A percentile compares a stretch with the other conserved stretches of the same genome.
phyloP scores from a whole-genome alignment of 208 protist species.

The Leishmania tarentolae region DNA sequence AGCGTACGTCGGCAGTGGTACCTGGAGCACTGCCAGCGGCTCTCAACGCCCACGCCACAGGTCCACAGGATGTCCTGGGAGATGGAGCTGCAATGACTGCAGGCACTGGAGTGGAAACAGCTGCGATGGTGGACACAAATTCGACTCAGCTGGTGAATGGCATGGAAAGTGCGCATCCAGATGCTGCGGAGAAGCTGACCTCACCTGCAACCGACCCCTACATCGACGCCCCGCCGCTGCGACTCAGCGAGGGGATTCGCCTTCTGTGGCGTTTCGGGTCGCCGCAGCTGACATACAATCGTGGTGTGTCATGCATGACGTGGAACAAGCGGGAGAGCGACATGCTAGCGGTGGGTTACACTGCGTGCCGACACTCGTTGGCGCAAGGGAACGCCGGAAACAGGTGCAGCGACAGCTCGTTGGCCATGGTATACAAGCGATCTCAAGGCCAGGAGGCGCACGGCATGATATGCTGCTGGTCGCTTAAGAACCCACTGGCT shows the following conservation, averaged over 20 bases:
- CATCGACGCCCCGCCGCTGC: slow-evolving; percentile 17
- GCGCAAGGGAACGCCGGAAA: background rate
- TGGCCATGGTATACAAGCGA: slow-evolving; percentile 7
- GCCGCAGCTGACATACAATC: slow-evolving; percentile 61
- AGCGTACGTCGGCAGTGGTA: background rate
- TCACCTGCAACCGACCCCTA: background rate
- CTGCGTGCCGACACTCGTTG: slow-evolving; percentile 18
- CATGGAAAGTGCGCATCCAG: background rate
- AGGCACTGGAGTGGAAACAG: background rate
- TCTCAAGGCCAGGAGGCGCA: slow-evolving; percentile 28
- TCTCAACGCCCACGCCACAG: background rate
- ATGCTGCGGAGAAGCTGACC: background rate
- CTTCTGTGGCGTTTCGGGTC: slow-evolving; percentile 89
- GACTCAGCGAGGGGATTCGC: slow-evolving; percentile 55
- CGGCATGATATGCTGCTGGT: slow-evolving; percentile 96
- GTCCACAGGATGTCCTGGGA: slow-evolving; percentile 10
- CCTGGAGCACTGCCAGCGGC: slow-evolving; percentile 6
- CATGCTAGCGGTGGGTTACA: slow-evolving; percentile 71
- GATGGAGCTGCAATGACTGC: background rate
- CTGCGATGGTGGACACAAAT: background rate
- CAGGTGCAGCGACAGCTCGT: background rate
- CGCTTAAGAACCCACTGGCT: slow-evolving; percentile 94
- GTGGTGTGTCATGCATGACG: slow-evolving; percentile 87
- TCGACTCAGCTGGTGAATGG: background rate
- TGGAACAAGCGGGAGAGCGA: slow-evolving; percentile 93